Evolutionary conservation across 495 filamentous ascomycete genomes (phyloP).

Genomic region (Penicillium coprophilum): DNA sequence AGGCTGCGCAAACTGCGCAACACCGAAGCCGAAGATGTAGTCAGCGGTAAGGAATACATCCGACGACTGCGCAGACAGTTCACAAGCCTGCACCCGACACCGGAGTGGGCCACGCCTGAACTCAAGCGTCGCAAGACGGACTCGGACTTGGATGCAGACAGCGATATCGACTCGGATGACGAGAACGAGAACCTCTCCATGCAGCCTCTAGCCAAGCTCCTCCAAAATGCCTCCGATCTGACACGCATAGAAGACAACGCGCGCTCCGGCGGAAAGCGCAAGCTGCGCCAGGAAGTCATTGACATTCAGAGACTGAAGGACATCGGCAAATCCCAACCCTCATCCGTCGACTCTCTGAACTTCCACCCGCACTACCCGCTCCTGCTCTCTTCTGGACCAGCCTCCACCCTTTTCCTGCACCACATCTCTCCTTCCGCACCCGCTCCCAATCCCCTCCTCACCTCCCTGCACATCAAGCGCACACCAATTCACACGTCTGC

Average conservation of each 20-base stretch:
- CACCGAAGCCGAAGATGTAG: conserved; percentile 77
- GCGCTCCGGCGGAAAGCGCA: conserved; percentile 49
- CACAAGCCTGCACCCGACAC: conserved; percentile 73
- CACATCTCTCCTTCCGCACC: conserved; percentile 78
- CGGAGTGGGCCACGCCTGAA: conserved; percentile 68
- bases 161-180: conserved; percentile 55
- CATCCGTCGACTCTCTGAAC: conserved; percentile 74
- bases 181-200: conserved; percentile 62
- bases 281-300: conserved; percentile 79
- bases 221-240: conserved; percentile 64
- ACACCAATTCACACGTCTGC: conserved; percentile 78
- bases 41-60: conserved; percentile 83
- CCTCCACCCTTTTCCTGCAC: conserved; percentile 82
- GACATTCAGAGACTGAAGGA: conserved; percentile 77
- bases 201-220: conserved; percentile 75
- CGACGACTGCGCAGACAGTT: conserved; percentile 77
- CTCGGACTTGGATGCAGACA: conserved; percentile 44
- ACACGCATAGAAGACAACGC: conserved; percentile 45
- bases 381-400: conserved; percentile 81
- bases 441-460: conserved; percentile 79
- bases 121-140: conserved; percentile 56
- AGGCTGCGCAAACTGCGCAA: conserved; percentile 77
- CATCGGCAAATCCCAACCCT: conserved; percentile 59
- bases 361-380: conserved; percentile 90
- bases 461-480: conserved; percentile 78